These are phyloP conservation scores for Exophiala sideris DNA, from an alignment of 2,329 filamentous ascomycete species.

Conservation along the genomic window DNA sequence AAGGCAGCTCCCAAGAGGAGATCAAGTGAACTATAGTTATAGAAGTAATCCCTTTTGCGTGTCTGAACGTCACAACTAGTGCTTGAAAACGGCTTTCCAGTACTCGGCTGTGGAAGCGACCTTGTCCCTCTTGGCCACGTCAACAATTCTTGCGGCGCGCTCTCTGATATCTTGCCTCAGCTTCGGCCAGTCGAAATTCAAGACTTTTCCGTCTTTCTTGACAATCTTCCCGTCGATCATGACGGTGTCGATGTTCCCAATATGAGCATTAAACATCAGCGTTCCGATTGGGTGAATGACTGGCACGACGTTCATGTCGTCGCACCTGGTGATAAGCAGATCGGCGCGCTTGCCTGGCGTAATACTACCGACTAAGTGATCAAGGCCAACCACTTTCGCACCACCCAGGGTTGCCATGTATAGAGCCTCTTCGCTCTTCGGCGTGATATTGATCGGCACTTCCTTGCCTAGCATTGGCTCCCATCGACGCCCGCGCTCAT, in stretches of 20 bases:
- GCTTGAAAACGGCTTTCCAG: too few species aligned
- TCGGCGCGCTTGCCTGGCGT: slow-evolving; percentile 33
- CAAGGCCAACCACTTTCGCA: slow-evolving; percentile 31
- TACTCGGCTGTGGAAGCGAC: too few species aligned
- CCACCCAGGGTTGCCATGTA: slow-evolving; percentile 33
- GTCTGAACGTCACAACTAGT: too few species aligned
- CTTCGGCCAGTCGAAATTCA: slow-evolving; percentile 14
- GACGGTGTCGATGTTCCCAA: slow-evolving; percentile 31
- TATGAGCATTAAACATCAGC: slow-evolving; percentile 31
- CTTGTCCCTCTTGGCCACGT: too few species aligned
- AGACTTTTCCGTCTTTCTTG: slow-evolving; percentile 24
- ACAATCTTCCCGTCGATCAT: slow-evolving; percentile 31
- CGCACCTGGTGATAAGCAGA: slow-evolving; percentile 32
- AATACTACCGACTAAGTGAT: slow-evolving; percentile 31
- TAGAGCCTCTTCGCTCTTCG: slow-evolving; percentile 29
- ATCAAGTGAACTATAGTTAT: too few species aligned
- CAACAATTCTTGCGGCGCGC: not conserved
- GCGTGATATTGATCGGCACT: slow-evolving; percentile 14
- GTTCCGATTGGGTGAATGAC: slow-evolving; percentile 32
- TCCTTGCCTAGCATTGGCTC: slow-evolving; percentile 2
- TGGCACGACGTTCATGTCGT: slow-evolving; percentile 29
- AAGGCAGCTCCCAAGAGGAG: too few species aligned
- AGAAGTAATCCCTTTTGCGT: too few species aligned
- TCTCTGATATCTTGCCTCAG: slow-evolving; percentile 7
- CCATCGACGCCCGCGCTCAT: slow-evolving; percentile 21